A percentile compares a stretch with the other conserved stretches of the same genome.
phyloP scores from a whole-genome alignment of 2,329 filamentous ascomycete species.

The Colletotrichum paranaense region DNA sequence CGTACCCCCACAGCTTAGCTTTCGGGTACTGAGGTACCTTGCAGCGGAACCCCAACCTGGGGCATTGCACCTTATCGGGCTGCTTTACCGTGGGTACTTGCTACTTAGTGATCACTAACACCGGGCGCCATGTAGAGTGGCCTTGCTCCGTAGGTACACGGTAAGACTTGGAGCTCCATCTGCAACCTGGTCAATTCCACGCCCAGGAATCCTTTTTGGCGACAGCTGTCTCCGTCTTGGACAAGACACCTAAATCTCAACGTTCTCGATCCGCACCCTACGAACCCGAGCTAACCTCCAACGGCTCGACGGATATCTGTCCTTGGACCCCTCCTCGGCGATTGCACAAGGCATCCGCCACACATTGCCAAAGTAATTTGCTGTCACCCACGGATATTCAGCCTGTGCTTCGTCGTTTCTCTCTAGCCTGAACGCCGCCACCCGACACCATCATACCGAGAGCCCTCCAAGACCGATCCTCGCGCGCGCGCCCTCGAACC shows the following conservation, averaged over 20 bases:
- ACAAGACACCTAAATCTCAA: constrained; percentile 28
- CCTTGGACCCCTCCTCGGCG: not conserved
- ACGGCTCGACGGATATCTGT: constrained; percentile 9
- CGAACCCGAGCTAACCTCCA: constrained; percentile 5
- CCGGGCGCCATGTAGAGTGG: not conserved
- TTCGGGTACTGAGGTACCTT: not conserved
- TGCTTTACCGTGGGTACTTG: not conserved
- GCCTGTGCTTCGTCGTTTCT: not conserved
- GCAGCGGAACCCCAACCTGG: not conserved
- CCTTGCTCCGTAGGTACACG: not conserved
- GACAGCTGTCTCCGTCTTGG: constrained; percentile 20
- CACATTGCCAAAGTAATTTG: not conserved
- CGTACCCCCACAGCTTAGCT: not conserved
- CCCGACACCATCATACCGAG: constrained; percentile 2
- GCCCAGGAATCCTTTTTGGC: constrained; percentile 10
- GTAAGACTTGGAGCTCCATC: constrained; percentile 9
- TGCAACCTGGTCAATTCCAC: constrained; percentile 36
- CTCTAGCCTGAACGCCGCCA: not conserved
- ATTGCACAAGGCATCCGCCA: not conserved
- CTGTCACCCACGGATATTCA: not conserved
- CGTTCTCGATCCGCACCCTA: not conserved
- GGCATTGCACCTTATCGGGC: not conserved
- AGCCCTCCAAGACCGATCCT: not conserved
- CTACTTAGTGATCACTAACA: not conserved
- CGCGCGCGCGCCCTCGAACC: not conserved